Conservation (phyloP, 1,284 basidiomycete species). For the Hortiboletus rubellus region DNA sequence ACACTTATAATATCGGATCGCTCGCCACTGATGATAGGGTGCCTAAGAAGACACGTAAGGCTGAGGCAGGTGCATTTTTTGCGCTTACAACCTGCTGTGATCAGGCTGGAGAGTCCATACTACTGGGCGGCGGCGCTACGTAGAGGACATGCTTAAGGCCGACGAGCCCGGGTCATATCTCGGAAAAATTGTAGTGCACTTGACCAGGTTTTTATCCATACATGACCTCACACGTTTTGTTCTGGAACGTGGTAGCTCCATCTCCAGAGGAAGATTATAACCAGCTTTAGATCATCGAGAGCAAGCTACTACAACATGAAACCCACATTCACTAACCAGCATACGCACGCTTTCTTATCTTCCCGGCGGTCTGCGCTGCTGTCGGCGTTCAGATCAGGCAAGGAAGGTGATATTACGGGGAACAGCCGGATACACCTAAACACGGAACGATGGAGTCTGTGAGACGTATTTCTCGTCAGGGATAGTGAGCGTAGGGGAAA, state of each 20-base stretch:
- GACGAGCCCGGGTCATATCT: conserved; percentile 99
- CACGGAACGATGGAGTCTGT: conserved; percentile 91
- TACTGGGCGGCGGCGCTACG: conserved; percentile 5
- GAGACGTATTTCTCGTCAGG: conserved; percentile 93
- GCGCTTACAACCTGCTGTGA: neutral
- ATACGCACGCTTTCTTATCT: conserved; percentile 80
- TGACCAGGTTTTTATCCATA: neutral
- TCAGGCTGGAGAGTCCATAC: neutral
- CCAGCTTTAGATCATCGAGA: conserved; percentile 76
- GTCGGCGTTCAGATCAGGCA: conserved; percentile 80
- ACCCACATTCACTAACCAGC: conserved; percentile 75
- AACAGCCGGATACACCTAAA: conserved; percentile 85
- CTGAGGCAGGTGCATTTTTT: conserved; percentile 59
- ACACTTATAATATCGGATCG: conserved; percentile 47
- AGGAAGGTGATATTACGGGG: conserved; percentile 70
- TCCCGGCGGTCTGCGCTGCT: conserved; percentile 82
- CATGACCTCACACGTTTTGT: neutral
- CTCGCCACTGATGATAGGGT: too few relatives aligned
- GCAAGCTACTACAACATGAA: conserved; percentile 82
- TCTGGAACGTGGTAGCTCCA: conserved; percentile 76
- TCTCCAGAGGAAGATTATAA: conserved; percentile 91
- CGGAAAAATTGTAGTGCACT: conserved; percentile 84
- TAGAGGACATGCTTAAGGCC: conserved; percentile 93
- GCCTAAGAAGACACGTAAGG: too few relatives aligned
- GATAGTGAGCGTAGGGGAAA: conserved; percentile 92